Evolutionary conservation across 2,329 filamentous ascomycete genomes (phyloP).

Genomic region (Microascus cirrosus): DNA sequence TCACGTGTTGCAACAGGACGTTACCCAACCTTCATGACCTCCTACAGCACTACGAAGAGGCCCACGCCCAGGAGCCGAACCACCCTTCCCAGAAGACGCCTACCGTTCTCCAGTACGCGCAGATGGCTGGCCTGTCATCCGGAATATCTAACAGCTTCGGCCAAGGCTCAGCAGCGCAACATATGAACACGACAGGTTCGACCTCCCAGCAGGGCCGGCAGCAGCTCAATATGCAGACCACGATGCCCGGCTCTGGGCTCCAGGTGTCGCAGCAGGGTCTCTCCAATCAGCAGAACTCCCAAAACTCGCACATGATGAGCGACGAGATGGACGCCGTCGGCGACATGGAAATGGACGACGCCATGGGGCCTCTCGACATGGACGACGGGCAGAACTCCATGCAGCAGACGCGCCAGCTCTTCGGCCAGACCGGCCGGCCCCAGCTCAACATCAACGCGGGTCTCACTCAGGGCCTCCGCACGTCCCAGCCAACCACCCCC

Average conservation of each 20-base stretch:
- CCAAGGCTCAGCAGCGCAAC: neutral
- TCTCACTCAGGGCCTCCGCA: slow-evolving; percentile 65
- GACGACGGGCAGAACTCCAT: slow-evolving; percentile 49
- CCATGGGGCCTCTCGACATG: slow-evolving; percentile 54
- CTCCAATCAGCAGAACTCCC: slow-evolving; percentile 6
- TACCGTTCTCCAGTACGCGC: slow-evolving; percentile 26
- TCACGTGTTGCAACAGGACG: slow-evolving; percentile 84
- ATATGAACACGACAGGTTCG: neutral
- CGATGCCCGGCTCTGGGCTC: slow-evolving; percentile 6
- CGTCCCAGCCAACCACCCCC: slow-evolving; percentile 78
- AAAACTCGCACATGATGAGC: slow-evolving; percentile 15
- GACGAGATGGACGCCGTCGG: slow-evolving; percentile 76
- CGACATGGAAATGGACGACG: slow-evolving; percentile 95
- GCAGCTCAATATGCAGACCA: slow-evolving; percentile 3
- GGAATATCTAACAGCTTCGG: neutral
- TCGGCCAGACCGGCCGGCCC: slow-evolving; percentile 52
- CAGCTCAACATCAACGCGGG: slow-evolving; percentile 74
- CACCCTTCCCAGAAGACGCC: slow-evolving; percentile 25
- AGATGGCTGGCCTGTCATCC: slow-evolving; percentile 10
- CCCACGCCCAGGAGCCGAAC: slow-evolving; percentile 61
- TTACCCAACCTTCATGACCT: slow-evolving; percentile 89
- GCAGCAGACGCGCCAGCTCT: slow-evolving; percentile 59
- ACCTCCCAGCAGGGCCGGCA: slow-evolving; percentile 9
- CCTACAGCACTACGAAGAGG: slow-evolving; percentile 92
- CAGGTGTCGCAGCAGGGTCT: slow-evolving; percentile 25